Evolutionary conservation across 2,329 filamentous ascomycete genomes (phyloP).

Genomic region (Hypoxylon sp.): DNA sequence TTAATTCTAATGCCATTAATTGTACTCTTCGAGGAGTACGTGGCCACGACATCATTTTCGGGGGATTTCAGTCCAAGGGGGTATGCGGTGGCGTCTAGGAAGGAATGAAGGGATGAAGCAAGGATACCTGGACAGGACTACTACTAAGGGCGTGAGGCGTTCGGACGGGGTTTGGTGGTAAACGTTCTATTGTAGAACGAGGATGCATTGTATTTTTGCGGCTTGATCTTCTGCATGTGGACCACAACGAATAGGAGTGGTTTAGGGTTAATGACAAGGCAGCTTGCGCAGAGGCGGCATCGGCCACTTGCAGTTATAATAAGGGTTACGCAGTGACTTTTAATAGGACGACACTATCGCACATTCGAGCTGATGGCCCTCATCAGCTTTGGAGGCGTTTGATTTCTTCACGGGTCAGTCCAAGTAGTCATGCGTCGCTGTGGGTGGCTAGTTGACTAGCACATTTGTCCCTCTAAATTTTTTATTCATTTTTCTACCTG

Average conservation of each 20-base stretch:
- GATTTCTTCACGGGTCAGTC: no score
- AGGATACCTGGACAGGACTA: conserved; percentile 20
- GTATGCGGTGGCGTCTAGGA: conserved; percentile 33
- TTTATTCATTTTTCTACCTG: no score
- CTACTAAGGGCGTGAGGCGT: conserved; percentile 27
- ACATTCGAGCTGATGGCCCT: no score
- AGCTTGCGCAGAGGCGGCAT: not conserved
- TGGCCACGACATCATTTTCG: not conserved
- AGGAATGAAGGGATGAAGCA: conserved; percentile 26
- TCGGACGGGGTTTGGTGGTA: conserved; percentile 7
- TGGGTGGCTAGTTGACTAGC: no score
- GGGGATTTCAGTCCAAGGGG: conserved; percentile 2
- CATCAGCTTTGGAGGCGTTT: not conserved
- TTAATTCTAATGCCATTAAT: conserved; percentile 6
- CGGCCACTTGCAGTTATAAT: not conserved
- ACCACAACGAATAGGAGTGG: conserved; percentile 1
- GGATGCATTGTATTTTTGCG: conserved; percentile 11
- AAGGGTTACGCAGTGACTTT: not conserved
- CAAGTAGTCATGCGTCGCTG: no score
- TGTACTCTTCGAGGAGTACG: not conserved
- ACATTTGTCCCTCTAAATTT: no score
- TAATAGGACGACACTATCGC: not conserved
- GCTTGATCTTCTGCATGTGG: conserved; percentile 8
- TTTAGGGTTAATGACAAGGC: conserved; percentile 12
- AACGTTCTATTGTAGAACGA: conserved; percentile 8